Evolutionary conservation across 345 rosid genomes (phyloP).

Genomic region (Eucalyptus rudis): DNA sequence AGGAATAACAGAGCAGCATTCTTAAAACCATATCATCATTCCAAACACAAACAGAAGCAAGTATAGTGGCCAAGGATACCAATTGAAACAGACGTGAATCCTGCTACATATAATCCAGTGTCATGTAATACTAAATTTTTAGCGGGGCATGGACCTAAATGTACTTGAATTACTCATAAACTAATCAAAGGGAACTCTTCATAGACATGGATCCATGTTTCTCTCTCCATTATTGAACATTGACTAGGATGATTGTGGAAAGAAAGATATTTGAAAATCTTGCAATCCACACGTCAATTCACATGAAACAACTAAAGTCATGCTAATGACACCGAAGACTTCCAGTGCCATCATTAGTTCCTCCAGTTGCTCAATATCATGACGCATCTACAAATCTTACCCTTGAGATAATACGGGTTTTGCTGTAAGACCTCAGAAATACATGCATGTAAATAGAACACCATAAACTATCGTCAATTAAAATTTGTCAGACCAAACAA

Average conservation of each 20-base stretch:
- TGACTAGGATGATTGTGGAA: background rate
- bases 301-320: background rate
- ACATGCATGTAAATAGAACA: background rate
- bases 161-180: background rate
- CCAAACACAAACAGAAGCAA: background rate
- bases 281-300: background rate
- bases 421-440: background rate
- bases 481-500: background rate
- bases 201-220: background rate
- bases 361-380: background rate
- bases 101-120: background rate
- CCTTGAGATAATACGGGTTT: background rate
- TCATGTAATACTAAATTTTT: background rate
- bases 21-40: background rate
- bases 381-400: background rate
- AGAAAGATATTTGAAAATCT: background rate
- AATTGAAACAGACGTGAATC: background rate
- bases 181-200: background rate
- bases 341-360: background rate
- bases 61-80: background rate
- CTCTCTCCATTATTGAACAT: background rate
- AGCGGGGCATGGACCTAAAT: background rate
- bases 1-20: background rate
- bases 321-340: background rate
- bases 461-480: background rate